Evolutionary conservation across 306 rosid genomes (phyloP), one percentile per base, ranked within the genome.

Genomic region (Vigna nakashimae): DNA sequence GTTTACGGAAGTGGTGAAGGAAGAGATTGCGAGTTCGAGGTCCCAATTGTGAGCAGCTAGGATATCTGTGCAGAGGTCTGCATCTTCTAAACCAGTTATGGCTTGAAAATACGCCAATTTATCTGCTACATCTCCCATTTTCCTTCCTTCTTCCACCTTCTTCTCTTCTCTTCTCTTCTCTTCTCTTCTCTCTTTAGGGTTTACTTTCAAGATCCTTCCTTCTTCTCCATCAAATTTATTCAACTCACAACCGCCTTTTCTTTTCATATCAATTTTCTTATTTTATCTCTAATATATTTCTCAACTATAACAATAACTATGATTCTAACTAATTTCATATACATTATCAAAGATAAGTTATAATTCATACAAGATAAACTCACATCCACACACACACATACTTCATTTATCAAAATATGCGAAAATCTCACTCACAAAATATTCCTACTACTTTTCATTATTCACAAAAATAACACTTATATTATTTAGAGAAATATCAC

Each of bases 41-140:
- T 96, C 96, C 99, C 99, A 96, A 59, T 82, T 85, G 72, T 96
- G 96, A 10, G 98, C 99, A 32, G 88, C 87, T 24, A 96, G 97
- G 79, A 96, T 92, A 71, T 96, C 93, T 0, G 84, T 86, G 85
- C 98, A 96, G 84, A 96, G 88, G 32, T 92, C 98, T 53, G 91
- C 84, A 89, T 92, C 96, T 77, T 96, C 86, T 13, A 96, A 75
- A 63, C 99, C 98, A 1, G 98, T 96, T 84, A 96, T 86, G 16
- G 99, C 98, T 85, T 91, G 98, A 59, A 92, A 96, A 76, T 90
- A 91, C 22, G 86, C 91, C 71, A 96, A 34, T 79, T 96, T 96
- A 67, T 96, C 96, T 28, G 88, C 80, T 11, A 74, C 83, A 79
- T 96, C 98, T 49, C 77, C 89, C 99, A 96, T 96, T 58, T 58